Evolutionary conservation across 2,329 filamentous ascomycete species (phyloP).

Genomic region (Verticillium tricorpus): DNA sequence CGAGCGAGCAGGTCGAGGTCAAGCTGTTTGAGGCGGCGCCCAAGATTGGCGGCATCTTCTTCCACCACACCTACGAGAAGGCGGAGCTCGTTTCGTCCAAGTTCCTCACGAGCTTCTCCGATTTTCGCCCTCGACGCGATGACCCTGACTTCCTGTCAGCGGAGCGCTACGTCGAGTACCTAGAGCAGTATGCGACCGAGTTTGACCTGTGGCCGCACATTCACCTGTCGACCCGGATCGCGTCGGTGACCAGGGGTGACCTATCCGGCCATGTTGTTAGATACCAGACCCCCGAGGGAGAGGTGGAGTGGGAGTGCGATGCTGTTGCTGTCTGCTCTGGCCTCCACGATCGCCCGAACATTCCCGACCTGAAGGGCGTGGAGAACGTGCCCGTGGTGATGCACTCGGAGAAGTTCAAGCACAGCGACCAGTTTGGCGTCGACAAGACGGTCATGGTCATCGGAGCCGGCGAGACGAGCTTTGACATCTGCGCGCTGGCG

Average conservation of each 20-base stretch:
- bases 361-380: constrained; percentile 33
- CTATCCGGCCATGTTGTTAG: constrained; percentile 16
- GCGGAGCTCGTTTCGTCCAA: constrained; percentile 45
- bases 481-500: constrained; percentile 40
- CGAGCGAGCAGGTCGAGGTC: constrained; percentile 31
- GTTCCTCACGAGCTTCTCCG: constrained; percentile 45
- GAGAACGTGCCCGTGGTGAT: constrained; percentile 28
- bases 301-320: constrained; percentile 32
- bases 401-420: constrained; percentile 40
- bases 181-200: constrained; percentile 31
- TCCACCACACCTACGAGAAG: constrained; percentile 41
- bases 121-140: constrained; percentile 36
- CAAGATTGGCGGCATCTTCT: constrained; percentile 42
- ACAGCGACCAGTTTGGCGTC: constrained; percentile 33
- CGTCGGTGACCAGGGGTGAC: constrained; percentile 11
- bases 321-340: constrained; percentile 42
- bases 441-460: constrained; percentile 35
- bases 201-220: constrained; percentile 35
- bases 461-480: constrained; percentile 40
- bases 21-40: constrained; percentile 39
- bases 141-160: constrained; percentile 40
- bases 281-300: constrained; percentile 9
- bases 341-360: constrained; percentile 34
- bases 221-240: constrained; percentile 25
- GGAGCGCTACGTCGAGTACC: constrained; percentile 35